Evolutionary conservation across 331 rosid species (phyloP).

Genomic region (Erythrophleum ivorense): DNA sequence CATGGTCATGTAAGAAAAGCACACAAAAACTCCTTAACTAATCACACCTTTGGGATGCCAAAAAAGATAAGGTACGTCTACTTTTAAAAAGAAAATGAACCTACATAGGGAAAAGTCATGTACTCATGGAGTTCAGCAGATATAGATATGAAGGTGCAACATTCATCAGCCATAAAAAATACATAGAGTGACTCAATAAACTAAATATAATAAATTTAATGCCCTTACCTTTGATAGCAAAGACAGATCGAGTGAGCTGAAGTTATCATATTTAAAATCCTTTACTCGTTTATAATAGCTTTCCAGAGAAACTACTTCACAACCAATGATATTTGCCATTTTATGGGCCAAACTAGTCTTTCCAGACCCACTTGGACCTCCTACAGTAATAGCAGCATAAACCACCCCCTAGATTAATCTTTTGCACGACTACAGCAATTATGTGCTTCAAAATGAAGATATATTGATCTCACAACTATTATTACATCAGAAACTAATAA

Average conservation of each 20-base stretch:
- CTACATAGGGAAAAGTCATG: background rate
- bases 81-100: slow-evolving; percentile 30
- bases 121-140: slow-evolving; percentile 23
- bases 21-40: background rate
- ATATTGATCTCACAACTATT: slow-evolving; percentile 31
- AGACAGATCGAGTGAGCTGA: slow-evolving; percentile 81
- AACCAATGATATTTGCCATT: slow-evolving; percentile 98
- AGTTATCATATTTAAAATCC: slow-evolving; percentile 94
- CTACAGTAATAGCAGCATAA: slow-evolving; percentile 58
- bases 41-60: background rate
- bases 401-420: slow-evolving; percentile 37
- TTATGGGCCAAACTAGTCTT: slow-evolving; percentile 99
- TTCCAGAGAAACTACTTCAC: slow-evolving; percentile 95
- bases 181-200: slow-evolving; percentile 28
- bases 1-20: background rate
- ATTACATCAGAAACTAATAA: slow-evolving; percentile 21
- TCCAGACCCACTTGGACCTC: slow-evolving; percentile 99
- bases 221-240: slow-evolving; percentile 84
- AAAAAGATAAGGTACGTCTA: slow-evolving; percentile 1
- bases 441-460: slow-evolving; percentile 26
- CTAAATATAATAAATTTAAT: slow-evolving; percentile 21
- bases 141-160: slow-evolving; percentile 25
- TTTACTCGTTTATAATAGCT: slow-evolving; percentile 88
- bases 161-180: slow-evolving; percentile 20
- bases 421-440: slow-evolving; percentile 25